phyloP scores from a whole-genome alignment of 768 basidiomycete species.

The Xerocomellus chrysenteron region DNA sequence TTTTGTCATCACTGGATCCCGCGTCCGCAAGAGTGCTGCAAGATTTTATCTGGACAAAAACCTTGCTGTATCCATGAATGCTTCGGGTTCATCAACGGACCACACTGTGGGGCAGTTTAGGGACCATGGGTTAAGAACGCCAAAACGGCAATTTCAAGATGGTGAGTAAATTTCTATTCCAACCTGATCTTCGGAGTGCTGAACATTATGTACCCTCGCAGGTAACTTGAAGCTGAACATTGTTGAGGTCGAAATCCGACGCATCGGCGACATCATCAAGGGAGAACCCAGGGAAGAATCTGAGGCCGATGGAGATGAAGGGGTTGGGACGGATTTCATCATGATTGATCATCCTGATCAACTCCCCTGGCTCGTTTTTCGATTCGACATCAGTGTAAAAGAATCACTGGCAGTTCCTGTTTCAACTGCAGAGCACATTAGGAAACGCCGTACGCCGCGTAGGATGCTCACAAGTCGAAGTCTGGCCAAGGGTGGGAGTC shows the following conservation, averaged over 20 bases:
- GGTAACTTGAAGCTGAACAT: constrained; percentile 1
- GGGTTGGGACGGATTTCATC: neutral
- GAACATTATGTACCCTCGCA: neutral
- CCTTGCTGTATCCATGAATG: neutral
- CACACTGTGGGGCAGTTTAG: neutral
- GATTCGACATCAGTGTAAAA: constrained; percentile 6
- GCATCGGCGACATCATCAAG: constrained; percentile 11
- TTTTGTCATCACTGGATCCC: neutral
- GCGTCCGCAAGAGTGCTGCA: constrained; percentile 7
- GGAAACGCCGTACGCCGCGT: neutral
- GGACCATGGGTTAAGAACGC: constrained; percentile 9
- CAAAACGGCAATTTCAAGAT: neutral
- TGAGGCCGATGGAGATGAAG: neutral
- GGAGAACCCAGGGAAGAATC: neutral
- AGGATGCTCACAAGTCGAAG: neutral
- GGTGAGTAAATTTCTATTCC: neutral
- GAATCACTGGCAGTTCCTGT: neutral
- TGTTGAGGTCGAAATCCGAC: constrained; percentile 18
- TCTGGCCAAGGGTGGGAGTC: neutral
- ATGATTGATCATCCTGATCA: constrained; percentile 15
- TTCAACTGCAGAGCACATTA: neutral
- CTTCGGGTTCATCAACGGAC: constrained; percentile 3
- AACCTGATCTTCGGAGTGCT: neutral
- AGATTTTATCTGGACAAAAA: constrained; percentile 14
- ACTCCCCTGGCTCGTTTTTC: constrained; percentile 14